phyloP scores from a whole-genome alignment of 2,329 filamentous ascomycete genomes.

The Ilyonectria sp. region DNA sequence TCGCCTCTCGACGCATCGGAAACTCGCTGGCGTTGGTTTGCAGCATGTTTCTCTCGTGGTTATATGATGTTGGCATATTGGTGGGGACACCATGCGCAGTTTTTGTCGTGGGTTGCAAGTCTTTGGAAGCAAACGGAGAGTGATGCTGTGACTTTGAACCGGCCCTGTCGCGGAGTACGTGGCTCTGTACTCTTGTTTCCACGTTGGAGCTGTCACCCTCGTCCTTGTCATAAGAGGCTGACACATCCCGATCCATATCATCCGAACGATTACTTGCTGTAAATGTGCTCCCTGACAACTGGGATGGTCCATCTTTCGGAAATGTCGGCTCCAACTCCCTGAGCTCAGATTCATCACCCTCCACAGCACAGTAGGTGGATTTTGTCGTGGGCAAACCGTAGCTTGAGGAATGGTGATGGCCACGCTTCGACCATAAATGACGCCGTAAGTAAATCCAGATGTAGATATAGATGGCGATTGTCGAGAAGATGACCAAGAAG shows the following conservation, averaged over 20 bases:
- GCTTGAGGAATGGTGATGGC: neutral
- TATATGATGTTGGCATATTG: neutral
- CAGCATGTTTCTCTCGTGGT: neutral
- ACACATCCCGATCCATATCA: neutral
- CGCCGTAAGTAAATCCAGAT: slow-evolving; percentile 50
- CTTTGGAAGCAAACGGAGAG: too few relatives aligned
- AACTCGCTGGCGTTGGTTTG: slow-evolving; percentile 45
- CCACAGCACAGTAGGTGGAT: slow-evolving; percentile 27
- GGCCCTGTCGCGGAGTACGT: neutral
- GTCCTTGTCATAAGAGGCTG: too few relatives aligned
- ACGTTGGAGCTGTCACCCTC: slow-evolving; percentile 27
- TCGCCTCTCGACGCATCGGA: slow-evolving; percentile 35
- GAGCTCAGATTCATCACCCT: slow-evolving; percentile 34
- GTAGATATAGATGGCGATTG: slow-evolving; percentile 59
- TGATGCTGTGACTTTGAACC: too few relatives aligned
- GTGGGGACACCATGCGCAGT: neutral
- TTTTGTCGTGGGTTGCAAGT: neutral
- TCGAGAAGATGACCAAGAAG: slow-evolving; percentile 58
- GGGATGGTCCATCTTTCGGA: neutral
- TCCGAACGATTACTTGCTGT: neutral
- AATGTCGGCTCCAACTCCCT: slow-evolving; percentile 21
- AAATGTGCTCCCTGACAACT: neutral
- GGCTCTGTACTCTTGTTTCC: too few relatives aligned
- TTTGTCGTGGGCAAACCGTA: slow-evolving; percentile 15
- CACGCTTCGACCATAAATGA: slow-evolving; percentile 20